Conservation (phyloP, 176 grass and related monocot genomes). For the Carex littledalei region DNA sequence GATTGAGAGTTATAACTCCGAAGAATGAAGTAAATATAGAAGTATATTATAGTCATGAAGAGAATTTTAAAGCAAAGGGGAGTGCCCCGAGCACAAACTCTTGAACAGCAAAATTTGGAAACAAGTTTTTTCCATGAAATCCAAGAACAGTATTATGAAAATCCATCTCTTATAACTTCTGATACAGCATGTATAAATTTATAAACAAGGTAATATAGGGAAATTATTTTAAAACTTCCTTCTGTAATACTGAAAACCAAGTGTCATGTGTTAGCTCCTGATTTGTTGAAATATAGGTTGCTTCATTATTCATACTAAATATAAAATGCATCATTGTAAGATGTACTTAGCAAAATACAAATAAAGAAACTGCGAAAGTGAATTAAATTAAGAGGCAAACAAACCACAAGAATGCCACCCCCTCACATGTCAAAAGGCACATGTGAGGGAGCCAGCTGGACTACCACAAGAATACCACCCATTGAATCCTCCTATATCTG, state of each 20-base stretch:
- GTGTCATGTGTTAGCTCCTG: neutral
- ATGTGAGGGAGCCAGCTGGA: neutral
- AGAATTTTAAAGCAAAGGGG: too few species aligned
- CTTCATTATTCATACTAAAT: neutral
- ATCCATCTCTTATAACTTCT: neutral
- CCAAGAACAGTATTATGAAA: neutral
- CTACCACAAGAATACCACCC: neutral
- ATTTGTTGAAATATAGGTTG: neutral
- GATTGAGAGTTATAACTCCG: neutral
- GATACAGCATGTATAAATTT: neutral
- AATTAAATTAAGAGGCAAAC: neutral
- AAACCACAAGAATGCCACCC: neutral
- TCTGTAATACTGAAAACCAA: neutral
- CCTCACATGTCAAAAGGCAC: neutral
- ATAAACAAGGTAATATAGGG: neutral
- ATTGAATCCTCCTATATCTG: neutral
- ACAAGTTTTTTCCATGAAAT: neutral
- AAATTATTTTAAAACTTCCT: neutral
- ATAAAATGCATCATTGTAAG: neutral
- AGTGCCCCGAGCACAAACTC: too few species aligned
- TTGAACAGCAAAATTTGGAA: neutral
- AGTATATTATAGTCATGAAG: too few species aligned
- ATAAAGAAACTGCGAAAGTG: neutral
- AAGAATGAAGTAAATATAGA: neutral
- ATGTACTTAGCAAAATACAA: neutral